Percentiles rank a stretch among this genome's conserved stretches.
Conservation (phyloP, 371 early-diverging fungal species). For the Circinella umbellata region DNA sequence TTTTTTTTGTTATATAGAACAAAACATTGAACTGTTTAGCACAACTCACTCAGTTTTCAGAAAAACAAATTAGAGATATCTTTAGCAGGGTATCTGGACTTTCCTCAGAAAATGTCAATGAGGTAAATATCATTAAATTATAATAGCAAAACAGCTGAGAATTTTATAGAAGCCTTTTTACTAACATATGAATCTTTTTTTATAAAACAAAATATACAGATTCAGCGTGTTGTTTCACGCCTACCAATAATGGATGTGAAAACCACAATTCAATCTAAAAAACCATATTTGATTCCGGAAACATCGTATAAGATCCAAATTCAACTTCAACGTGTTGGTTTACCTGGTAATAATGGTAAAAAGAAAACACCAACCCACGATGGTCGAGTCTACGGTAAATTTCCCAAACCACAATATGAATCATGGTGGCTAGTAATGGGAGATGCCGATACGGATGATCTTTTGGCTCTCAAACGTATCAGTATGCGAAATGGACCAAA, state of each 20-base stretch:
- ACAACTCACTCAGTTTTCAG: conserved; percentile 50
- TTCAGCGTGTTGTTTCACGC: conserved; percentile 57
- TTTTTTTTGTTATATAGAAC: conserved; percentile 22
- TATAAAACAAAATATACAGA: conserved; percentile 28
- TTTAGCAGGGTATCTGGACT: conserved; percentile 54
- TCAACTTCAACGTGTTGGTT: conserved; percentile 39
- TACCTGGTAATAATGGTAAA: not conserved
- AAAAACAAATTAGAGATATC: conserved; percentile 54
- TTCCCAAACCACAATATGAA: conserved; percentile 91
- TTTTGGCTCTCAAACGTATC: conserved; percentile 80
- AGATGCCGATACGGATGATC: conserved; percentile 63
- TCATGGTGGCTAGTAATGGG: conserved; percentile 90
- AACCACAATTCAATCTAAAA: conserved; percentile 41
- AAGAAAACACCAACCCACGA: conserved; percentile 51
- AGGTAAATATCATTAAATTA: conserved; percentile 33
- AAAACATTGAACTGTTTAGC: conserved; percentile 45
- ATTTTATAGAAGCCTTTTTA: conserved; percentile 13
- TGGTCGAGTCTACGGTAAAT: conserved; percentile 69
- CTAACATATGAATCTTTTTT: too few relatives aligned
- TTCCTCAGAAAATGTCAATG: conserved; percentile 32
- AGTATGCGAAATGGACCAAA: conserved; percentile 67
- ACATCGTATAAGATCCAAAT: conserved; percentile 57
- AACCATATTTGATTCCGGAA: conserved; percentile 50
- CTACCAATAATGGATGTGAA: conserved; percentile 65
- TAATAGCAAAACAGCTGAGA: not conserved